Evolutionary conservation across 371 early-diverging fungal genomes (phyloP).

Genomic region (Dichotomocladium elegans): DNA sequence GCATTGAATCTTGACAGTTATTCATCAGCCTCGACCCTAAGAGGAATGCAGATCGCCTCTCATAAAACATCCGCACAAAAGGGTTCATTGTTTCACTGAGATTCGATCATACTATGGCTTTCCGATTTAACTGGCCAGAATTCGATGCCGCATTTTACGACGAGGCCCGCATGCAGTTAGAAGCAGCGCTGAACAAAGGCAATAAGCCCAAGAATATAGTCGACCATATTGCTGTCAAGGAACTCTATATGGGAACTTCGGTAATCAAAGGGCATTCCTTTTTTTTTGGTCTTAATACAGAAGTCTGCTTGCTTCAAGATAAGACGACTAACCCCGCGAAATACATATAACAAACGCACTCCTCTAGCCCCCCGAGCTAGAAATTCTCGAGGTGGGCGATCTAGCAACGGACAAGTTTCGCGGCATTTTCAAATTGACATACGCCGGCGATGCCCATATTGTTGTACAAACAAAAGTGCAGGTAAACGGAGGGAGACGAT

Average conservation of each 20-base stretch:
- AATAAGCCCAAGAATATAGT: conserved; percentile 89
- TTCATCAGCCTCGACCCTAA: too few species aligned
- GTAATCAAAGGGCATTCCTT: too few species aligned
- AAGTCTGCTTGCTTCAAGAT: too few species aligned
- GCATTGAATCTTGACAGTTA: too few species aligned
- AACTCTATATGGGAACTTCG: conserved; percentile 91
- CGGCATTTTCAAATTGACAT: conserved; percentile 92
- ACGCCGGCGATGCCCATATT: conserved; percentile 91
- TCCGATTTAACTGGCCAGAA: conserved; percentile 93
- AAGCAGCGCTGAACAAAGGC: conserved; percentile 89
- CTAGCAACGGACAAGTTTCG: conserved; percentile 87
- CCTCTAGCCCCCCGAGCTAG: conserved; percentile 88
- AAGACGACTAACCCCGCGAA: too few species aligned
- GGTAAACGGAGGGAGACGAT: conserved; percentile 38
- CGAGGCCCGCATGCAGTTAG: conserved; percentile 81
- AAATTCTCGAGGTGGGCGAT: conserved; percentile 96
- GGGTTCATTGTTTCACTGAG: background rate
- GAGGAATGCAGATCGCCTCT: too few species aligned
- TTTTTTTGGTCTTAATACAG: too few species aligned
- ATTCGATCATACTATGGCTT: conserved; percentile 67
- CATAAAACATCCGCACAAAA: too few species aligned
- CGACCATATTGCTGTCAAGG: conserved; percentile 85
- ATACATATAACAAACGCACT: background rate
- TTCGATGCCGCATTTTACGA: conserved; percentile 83
- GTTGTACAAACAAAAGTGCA: conserved; percentile 94